Base-by-base conservation (phyloP, 768 basidiomycete species). In the Holtermanniella nyarrowii region DNA sequence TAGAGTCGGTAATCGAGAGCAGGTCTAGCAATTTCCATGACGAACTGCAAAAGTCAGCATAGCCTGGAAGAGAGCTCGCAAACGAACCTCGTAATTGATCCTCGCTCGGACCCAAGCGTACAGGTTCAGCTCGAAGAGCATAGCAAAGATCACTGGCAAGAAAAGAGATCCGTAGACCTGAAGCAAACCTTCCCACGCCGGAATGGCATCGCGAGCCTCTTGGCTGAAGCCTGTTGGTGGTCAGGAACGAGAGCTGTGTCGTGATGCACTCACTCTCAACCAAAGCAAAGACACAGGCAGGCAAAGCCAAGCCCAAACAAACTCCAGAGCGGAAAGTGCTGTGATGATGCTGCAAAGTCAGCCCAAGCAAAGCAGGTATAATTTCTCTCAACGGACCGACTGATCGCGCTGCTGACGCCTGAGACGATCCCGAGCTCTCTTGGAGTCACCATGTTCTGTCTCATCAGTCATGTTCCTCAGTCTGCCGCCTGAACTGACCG, bases 61-160 rank as follows among this genome's bases (percentile, higher is more conserved):
- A n/a, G 26, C 27, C 26, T n/a, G 26, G 37, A 26, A 39, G 20
- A 16, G n/a, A 86, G 27, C 91, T 26, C 5, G 2, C 4, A 5
- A 11, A 49, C 60, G 86, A 68, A 96, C 93, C n/a, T 82, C 78
- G 61, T 90, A 93, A 66, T 96, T 97, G 60, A 99, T 88, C 43
- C 85, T 77, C 4, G 82, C 75, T 3, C 73, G 71, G 0, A 80
- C 76, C 84, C 86, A 99, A 0, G 83, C 84, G 20, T 82, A 59
- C 3, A 97, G 57, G 66, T 99, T 96, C n/a, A 85, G 52, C 22
- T 87, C 85, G 49, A 97, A 79, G 0, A 95, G 73, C 26, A 88
- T 54, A 1, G 81, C 75, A 62, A 95, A 85, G 2, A 93, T 55
- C 4, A 83, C 75, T 0, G 90, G 89, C 3, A 95, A 68, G 42